Base-by-base conservation (phyloP, 257 asterid species). In the Anisodus acutangulus region DNA sequence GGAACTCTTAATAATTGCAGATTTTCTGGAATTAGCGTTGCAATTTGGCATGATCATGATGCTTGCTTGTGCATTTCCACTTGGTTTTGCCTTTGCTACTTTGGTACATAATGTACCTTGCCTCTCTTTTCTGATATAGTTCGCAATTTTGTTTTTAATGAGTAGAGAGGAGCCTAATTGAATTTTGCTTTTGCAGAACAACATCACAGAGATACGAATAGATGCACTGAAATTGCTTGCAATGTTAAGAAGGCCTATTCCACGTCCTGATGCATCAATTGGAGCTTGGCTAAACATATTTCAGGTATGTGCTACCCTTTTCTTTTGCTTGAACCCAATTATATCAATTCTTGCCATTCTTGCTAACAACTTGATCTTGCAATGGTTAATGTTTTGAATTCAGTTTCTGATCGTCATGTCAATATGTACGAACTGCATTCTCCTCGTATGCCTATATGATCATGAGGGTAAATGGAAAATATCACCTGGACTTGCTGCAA, bases 61-160 rank as follows among this genome's bases (percentile, higher is more conserved):
- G 99, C 94, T 96, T 91, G 98, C 99, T 86, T 96, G 99, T 87
- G 99, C 98, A 83, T 94, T 94, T 85, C 99, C 99, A 39, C 98
- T 92, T 1, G 98, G 97, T 55, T 96, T 96, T 64, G 92, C 97
- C 89, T 94, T 96, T 79, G 98, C 98, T 31, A 89, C 93, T 51
- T 89, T 94, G 98, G 99, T 96, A 94, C 47, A 13, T 66, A 22
- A 81, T 87, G 66, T 55, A 35, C 39, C 70, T 55, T 9, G 55
- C 64, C 19, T 63, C 74, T 45, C 26, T 58, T 8, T 51, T 15
- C 15, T 53, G 19, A 49, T 37, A 19, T 4, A 9, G 51, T 39
- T 63, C 5, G 47, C 31, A 57, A 4, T 15, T 63, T 63, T 83
- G 10, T 74, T 11, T 12, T 22, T 26, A 74, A 39, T 22, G 35